A percentile compares a stretch with the other conserved stretches of the same genome.
phyloP scores from a whole-genome alignment of 1,284 basidiomycete species.

The Coniferiporia weirii region DNA sequence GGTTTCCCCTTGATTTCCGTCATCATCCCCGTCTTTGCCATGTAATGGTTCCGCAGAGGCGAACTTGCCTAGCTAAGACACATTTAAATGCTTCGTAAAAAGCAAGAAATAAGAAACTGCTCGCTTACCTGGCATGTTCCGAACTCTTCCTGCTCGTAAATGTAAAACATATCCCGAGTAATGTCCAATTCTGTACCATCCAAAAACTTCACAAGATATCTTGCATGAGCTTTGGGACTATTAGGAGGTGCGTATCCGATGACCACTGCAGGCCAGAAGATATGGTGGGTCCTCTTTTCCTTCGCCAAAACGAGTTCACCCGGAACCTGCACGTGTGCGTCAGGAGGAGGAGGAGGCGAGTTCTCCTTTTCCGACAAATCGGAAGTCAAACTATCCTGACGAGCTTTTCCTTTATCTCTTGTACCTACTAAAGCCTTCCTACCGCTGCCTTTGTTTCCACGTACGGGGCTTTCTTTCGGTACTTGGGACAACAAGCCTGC shows the following conservation, averaged over 20 bases:
- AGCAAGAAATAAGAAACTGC: slow-evolving; percentile 4
- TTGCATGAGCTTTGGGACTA: slow-evolving; percentile 28
- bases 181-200: slow-evolving; percentile 42
- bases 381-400: background rate
- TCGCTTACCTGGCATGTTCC: slow-evolving; percentile 47
- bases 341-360: slow-evolving; percentile 39
- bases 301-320: slow-evolving; percentile 57
- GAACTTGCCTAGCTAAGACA: slow-evolving; percentile 47
- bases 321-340: slow-evolving; percentile 50
- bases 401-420: slow-evolving; percentile 16
- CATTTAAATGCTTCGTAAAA: background rate
- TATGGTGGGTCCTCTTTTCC: slow-evolving; percentile 36
- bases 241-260: slow-evolving; percentile 46
- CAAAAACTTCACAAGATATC: slow-evolving; percentile 52
- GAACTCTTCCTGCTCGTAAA: slow-evolving; percentile 51
- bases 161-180: slow-evolving; percentile 49
- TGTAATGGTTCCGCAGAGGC: slow-evolving; percentile 22
- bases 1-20: slow-evolving; percentile 15
- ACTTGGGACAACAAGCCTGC: slow-evolving; percentile 10
- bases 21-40: slow-evolving; percentile 11
- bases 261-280: slow-evolving; percentile 63
- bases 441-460: slow-evolving; percentile 17
- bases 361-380: slow-evolving; percentile 25
- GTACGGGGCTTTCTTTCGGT: background rate
- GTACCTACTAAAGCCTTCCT: background rate